Base-by-base conservation (phyloP, 129 eudicot genomes). In the Kitagawia praeruptora region DNA sequence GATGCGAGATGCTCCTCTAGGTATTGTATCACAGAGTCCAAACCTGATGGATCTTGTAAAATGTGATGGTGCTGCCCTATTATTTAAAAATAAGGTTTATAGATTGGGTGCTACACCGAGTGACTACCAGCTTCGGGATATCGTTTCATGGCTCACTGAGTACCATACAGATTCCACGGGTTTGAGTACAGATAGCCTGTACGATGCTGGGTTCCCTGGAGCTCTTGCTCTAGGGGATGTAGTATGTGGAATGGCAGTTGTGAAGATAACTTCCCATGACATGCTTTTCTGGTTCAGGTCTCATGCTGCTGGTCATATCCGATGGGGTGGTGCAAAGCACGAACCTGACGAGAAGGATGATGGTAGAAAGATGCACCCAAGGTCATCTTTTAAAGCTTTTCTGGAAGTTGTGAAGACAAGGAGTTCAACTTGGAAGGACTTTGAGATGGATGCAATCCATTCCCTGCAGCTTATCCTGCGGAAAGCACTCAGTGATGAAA, bases 261-360 rank as follows among this genome's bases (percentile, higher is more conserved):
- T 90, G 47, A 82, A 83, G 81, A 83, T 91, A 53, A 74, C 79
- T 70, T 72, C 82, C 2, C 63, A 80, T 9, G 89, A 87, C 79
- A 87, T 86, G 78, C 58, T 91, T 78, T 89, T 91, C 74, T 91
- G 93, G 97, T 91, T 91, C 80, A 84, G 97, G 83, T 89, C 97
- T 16, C 91, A 89, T 63, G 78, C 89, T 15, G 92, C 89, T 77
- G 86, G 78, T 13, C 89, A 84, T 51, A 70, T 87, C 21, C 80
- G 77, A 69, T 91, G 97, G 97, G 97, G 90, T 38, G 97, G 97
- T 2, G 89, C 90, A 64, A 91, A 87, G 77, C 97, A 91, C 83
- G 83, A 86, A 75, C 88, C 89, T 1, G 83, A 74, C 3, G 93
- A 91, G 39, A 80, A 86, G 85, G 97, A 91, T 82, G 85, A 87